A percentile compares a stretch with the other conserved stretches of the same genome.
phyloP scores from a whole-genome alignment of 805 yeast species.

The Candida succiphila region DNA sequence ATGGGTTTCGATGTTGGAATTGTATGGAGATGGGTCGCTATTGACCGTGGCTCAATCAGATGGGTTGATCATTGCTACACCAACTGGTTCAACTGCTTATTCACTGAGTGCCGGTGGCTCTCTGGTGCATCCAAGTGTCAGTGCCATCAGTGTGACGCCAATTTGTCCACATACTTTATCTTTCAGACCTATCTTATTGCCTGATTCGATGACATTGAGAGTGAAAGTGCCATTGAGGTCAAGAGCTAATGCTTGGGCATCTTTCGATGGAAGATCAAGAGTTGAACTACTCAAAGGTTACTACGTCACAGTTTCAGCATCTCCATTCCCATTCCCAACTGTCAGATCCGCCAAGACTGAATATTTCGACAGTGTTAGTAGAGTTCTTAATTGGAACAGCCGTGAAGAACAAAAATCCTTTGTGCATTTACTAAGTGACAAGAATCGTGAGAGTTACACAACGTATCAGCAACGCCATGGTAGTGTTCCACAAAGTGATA shows the following conservation, averaged over 20 bases:
- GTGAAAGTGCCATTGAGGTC: slow-evolving; percentile 73
- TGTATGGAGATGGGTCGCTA: slow-evolving; percentile 79
- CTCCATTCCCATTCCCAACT: slow-evolving; percentile 91
- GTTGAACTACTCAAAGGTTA: slow-evolving; percentile 78
- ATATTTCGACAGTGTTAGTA: slow-evolving; percentile 73
- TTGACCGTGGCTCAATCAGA: slow-evolving; percentile 91
- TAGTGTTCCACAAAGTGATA: slow-evolving; percentile 10
- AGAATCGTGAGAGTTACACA: slow-evolving; percentile 37
- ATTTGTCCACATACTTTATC: slow-evolving; percentile 94
- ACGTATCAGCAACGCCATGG: slow-evolving; percentile 13
- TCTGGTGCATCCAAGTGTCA: slow-evolving; percentile 86
- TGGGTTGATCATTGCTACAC: slow-evolving; percentile 86
- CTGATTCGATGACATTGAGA: slow-evolving; percentile 82
- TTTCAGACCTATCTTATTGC: slow-evolving; percentile 83
- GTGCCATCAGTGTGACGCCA: slow-evolving; percentile 89
- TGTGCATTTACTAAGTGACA: slow-evolving; percentile 46
- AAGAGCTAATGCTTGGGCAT: slow-evolving; percentile 91
- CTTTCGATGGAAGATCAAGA: slow-evolving; percentile 88
- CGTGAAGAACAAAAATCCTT: slow-evolving; percentile 84
- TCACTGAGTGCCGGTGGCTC: slow-evolving; percentile 94
- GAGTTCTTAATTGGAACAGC: slow-evolving; percentile 89
- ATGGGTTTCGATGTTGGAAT: slow-evolving; percentile 78
- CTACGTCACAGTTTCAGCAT: slow-evolving; percentile 75
- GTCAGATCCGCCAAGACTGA: slow-evolving; percentile 67
- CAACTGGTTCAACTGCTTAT: slow-evolving; percentile 95